Evolutionary conservation across 345 rosid genomes (phyloP).

Genomic region (Eutrema yunnanense): DNA sequence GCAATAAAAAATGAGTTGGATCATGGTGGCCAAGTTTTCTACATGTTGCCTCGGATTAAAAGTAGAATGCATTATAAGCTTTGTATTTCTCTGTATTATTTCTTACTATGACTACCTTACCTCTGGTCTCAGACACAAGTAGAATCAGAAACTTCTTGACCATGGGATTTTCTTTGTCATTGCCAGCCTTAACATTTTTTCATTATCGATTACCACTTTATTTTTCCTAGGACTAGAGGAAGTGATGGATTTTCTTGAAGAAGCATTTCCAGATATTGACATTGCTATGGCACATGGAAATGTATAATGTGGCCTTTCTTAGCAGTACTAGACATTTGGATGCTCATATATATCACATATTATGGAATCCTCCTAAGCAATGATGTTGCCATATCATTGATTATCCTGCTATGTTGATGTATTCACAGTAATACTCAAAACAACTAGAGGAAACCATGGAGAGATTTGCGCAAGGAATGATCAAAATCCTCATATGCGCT

Average conservation of each 20-base stretch:
- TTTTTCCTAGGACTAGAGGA: slow-evolving; percentile 75
- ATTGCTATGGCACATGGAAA: slow-evolving; percentile 95
- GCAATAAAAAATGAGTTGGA: slow-evolving; percentile 79
- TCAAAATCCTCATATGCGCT: slow-evolving; percentile 79
- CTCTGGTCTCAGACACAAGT: neutral
- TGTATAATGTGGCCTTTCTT: slow-evolving; percentile 37
- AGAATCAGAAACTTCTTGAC: slow-evolving; percentile 2
- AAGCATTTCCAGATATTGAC: slow-evolving; percentile 61
- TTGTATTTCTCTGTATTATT: slow-evolving; percentile 2
- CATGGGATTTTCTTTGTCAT: neutral
- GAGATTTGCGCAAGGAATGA: slow-evolving; percentile 74
- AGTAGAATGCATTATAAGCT: slow-evolving; percentile 36
- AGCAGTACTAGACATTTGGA: slow-evolving; percentile 13
- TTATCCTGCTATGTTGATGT: too few species aligned
- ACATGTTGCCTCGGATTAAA: slow-evolving; percentile 90
- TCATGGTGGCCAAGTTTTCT: slow-evolving; percentile 91
- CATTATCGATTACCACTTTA: slow-evolving; percentile 1
- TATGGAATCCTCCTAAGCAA: slow-evolving; percentile 8
- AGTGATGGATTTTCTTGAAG: slow-evolving; percentile 69
- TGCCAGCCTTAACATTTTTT: neutral
- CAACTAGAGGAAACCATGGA: slow-evolving; percentile 94
- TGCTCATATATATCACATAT: slow-evolving; percentile 3
- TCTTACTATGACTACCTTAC: slow-evolving; percentile 1
- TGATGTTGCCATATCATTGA: neutral
- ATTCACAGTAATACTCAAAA: slow-evolving; percentile 71